phyloP scores from a whole-genome alignment of 768 basidiomycete genomes.

The Mycena leptocephala region DNA sequence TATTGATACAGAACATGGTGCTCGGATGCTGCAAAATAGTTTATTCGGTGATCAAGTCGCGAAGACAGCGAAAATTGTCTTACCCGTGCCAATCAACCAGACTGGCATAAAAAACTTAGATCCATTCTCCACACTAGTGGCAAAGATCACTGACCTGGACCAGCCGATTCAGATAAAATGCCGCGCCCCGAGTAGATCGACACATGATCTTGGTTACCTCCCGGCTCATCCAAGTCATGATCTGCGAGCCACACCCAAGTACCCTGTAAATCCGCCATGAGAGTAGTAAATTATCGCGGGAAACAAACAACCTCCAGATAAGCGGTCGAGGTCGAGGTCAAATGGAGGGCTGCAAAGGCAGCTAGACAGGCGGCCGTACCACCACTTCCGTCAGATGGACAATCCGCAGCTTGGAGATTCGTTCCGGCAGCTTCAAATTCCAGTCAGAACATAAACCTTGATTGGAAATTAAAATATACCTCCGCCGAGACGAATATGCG shows the following conservation, averaged over 20 bases:
- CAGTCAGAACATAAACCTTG: conserved; percentile 6
- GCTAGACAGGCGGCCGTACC: conserved; percentile 67
- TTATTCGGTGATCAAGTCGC: not conserved
- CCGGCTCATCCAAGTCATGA: conserved; percentile 78
- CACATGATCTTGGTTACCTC: conserved; percentile 58
- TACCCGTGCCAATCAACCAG: conserved; percentile 82
- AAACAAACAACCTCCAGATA: conserved; percentile 72
- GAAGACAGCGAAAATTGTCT: conserved; percentile 15
- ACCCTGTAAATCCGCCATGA: not conserved
- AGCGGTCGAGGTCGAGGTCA: conserved; percentile 67
- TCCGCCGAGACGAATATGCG: conserved; percentile 66
- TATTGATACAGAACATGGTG: conserved; percentile 85
- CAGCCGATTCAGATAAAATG: conserved; percentile 79
- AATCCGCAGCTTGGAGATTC: conserved; percentile 62
- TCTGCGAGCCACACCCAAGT: conserved; percentile 65
- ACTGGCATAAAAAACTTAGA: conserved; percentile 50
- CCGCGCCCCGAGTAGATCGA: conserved; percentile 80
- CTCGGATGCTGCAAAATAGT: conserved; percentile 52
- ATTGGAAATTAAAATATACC: conserved; percentile 40
- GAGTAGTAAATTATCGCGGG: not conserved
- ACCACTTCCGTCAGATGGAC: conserved; percentile 62
- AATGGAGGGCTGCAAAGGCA: conserved; percentile 76
- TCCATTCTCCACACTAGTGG: conserved; percentile 11
- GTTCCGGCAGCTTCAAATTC: conserved; percentile 64
- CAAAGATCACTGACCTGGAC: conserved; percentile 56